Evolutionary conservation across 108 stramenopile genomes (phyloP).

Genomic region (Nitzschia inconspicua): DNA sequence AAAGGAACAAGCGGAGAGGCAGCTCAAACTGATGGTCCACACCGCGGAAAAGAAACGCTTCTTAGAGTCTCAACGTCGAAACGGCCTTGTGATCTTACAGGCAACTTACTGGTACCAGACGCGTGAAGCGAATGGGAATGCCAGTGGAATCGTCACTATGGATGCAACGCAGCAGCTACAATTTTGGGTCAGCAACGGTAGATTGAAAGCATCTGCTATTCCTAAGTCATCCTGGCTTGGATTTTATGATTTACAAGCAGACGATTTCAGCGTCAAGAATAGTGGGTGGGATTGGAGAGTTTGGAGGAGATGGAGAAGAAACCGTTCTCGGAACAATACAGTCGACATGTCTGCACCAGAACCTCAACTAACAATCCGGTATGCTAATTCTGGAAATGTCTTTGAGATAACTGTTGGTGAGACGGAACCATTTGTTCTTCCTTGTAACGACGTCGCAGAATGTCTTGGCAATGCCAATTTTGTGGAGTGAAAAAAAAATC

Average conservation of each 20-base stretch:
- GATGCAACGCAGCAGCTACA: conserved; percentile 62
- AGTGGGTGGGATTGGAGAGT: conserved; percentile 3
- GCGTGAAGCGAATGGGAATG: not conserved
- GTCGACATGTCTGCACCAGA: not conserved
- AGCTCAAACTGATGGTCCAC: conserved; percentile 38
- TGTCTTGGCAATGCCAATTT: conserved; percentile 15
- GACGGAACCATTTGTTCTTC: conserved; percentile 21
- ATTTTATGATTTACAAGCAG: conserved; percentile 48
- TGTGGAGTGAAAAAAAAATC: conserved; percentile 10
- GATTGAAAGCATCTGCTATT: conserved; percentile 19
- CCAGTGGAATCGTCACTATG: conserved; percentile 16
- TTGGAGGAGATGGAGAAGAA: conserved; percentile 1
- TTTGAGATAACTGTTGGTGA: conserved; percentile 34
- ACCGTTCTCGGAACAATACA: not conserved
- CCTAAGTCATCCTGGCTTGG: conserved; percentile 56
- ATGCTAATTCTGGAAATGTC: conserved; percentile 17
- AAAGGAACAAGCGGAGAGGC: conserved; percentile 37
- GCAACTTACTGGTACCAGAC: conserved; percentile 38
- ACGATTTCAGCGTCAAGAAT: not conserved
- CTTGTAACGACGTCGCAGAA: conserved; percentile 5
- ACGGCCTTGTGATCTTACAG: conserved; percentile 58
- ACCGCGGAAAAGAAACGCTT: conserved; percentile 36
- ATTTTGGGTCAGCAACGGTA: conserved; percentile 52
- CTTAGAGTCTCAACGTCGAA: conserved; percentile 28
- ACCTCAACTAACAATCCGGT: conserved; percentile 31